Evolutionary conservation across 2,329 filamentous ascomycete genomes (phyloP).

Genomic region (Fusarium sp.): DNA sequence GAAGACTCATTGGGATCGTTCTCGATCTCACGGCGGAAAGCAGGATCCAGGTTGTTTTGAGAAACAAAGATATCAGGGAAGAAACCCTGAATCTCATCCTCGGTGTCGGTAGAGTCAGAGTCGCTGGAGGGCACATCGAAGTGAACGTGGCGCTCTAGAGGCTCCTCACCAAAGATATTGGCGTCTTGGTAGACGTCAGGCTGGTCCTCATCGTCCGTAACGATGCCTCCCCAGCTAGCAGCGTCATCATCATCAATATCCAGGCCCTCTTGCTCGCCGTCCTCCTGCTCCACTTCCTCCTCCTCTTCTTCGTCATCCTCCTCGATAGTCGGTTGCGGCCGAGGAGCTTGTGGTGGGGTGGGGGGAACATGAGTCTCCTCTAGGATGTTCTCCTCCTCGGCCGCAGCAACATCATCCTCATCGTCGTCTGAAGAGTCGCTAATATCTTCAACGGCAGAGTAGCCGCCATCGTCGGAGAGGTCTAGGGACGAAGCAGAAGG

Average conservation of each 20-base stretch:
- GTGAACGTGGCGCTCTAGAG: slow-evolving; percentile 71
- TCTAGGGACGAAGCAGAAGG: slow-evolving; percentile 63
- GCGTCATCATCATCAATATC: slow-evolving; percentile 53
- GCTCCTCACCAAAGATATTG: slow-evolving; percentile 51
- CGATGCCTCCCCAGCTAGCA: slow-evolving; percentile 65
- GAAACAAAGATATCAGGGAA: slow-evolving; percentile 83
- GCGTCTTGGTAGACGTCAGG: slow-evolving; percentile 54
- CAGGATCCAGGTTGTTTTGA: slow-evolving; percentile 75
- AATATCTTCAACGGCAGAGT: slow-evolving; percentile 80
- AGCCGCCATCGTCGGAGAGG: slow-evolving; percentile 75
- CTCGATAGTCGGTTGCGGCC: slow-evolving; percentile 51
- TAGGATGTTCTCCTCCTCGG: slow-evolving; percentile 80
- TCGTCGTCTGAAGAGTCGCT: slow-evolving; percentile 81
- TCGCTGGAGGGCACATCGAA: slow-evolving; percentile 75
- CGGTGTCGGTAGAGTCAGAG: slow-evolving; percentile 69
- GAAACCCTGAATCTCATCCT: slow-evolving; percentile 69
- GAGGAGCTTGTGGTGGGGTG: slow-evolving; percentile 56
- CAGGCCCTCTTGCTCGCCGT: slow-evolving; percentile 52
- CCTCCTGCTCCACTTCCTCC: slow-evolving; percentile 51
- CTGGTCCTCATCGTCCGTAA: slow-evolving; percentile 54
- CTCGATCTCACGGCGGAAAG: slow-evolving; percentile 77
- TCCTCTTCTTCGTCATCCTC: slow-evolving; percentile 50
- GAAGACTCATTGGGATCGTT: slow-evolving; percentile 68
- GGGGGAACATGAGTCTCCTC: slow-evolving; percentile 52
- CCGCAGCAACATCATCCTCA: slow-evolving; percentile 77